These are phyloP conservation scores for Theobroma cacao DNA, from an alignment of 345 rosid genomes.

Conservation along the genomic window DNA sequence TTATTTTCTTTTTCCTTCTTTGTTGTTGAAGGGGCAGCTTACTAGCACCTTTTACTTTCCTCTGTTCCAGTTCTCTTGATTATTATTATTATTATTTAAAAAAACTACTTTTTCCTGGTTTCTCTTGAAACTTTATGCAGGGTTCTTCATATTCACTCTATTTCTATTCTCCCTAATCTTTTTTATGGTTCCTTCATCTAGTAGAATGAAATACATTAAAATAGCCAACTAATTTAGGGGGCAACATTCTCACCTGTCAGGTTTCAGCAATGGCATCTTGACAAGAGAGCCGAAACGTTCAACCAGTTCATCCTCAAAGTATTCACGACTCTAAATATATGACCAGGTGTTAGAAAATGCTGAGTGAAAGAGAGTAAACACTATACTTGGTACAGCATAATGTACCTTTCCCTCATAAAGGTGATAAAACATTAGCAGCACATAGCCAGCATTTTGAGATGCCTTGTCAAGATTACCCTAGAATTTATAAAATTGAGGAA, in stretches of 20 bases:
- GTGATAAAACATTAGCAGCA: slow-evolving; percentile 91
- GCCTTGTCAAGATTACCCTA: slow-evolving; percentile 96
- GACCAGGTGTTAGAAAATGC: slow-evolving; percentile 7
- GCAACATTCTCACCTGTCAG: slow-evolving; percentile 55
- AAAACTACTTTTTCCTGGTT: not conserved
- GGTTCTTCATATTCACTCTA: not conserved
- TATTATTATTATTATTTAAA: not conserved
- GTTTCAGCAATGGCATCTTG: slow-evolving; percentile 85
- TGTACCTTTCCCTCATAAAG: slow-evolving; percentile 95
- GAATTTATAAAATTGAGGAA: slow-evolving; percentile 21
- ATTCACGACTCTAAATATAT: slow-evolving; percentile 63
- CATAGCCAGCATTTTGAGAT: slow-evolving; percentile 87
- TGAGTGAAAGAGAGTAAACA: slow-evolving; percentile 3
- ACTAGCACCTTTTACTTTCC: not conserved
- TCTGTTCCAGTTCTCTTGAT: not conserved
- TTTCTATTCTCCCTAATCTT: slow-evolving; percentile 1
- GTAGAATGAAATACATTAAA: not conserved
- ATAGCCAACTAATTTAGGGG: not conserved
- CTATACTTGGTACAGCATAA: slow-evolving; percentile 7
- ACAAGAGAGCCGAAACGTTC: slow-evolving; percentile 89
- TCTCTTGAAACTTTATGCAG: not conserved
- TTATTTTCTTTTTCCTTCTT: not conserved
- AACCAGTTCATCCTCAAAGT: slow-evolving; percentile 78
- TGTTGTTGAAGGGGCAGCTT: not conserved
- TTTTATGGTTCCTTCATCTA: not conserved